Base-by-base conservation (phyloP, 1,284 basidiomycete species). In the Meira miltonrushii region DNA sequence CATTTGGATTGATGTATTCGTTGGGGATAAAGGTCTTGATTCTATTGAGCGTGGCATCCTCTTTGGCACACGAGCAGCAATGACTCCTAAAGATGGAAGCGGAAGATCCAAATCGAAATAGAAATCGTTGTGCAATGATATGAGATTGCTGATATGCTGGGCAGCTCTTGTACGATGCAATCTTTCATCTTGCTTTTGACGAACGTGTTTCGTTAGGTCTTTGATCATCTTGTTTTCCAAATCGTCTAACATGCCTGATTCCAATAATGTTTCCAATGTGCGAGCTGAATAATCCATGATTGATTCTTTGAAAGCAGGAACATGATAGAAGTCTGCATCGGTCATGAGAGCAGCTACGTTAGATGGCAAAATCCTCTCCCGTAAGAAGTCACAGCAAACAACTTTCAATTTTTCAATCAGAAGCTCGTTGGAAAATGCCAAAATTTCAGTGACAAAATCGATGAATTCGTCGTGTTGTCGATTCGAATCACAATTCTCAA, bases 191-290 rank as follows among this genome's bases (percentile, higher is more conserved):
- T 98, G 94, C 50, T 84, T 82, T 7, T 77, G 62, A 25, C 83
- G 82, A 2, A 88, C 82, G 61, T 85, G 88, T 1, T 76, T 72
- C 0, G 86, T 83, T 2, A 98, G 83, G 57, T 87, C 84, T 48
- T 84, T 84, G 59, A 95, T 79, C 37, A 91, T 83, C 37, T 84
- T 82, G 21, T 82, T 77, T 2, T 87, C 82, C 50, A 96, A 83
- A 52, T 82, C 79, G 66, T 89, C 88, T 21, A 98, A 83, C 69
- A 92, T 84, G 4, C 85, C 84, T 33, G 82, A 83, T 75, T 96
- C 92, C 21, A 98, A 84, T 56, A 96, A 83, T 0, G 87, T 87
- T 78, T 98, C 95, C 81, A 96, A 83, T 73, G 90, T 92, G 59
- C 85, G 84, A 1, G 85, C 81, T 67, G 93, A 87, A 79, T 93